Evolutionary conservation across 164 flowering plant species (phyloP).

Genomic region (Magnolia changhungtana): DNA sequence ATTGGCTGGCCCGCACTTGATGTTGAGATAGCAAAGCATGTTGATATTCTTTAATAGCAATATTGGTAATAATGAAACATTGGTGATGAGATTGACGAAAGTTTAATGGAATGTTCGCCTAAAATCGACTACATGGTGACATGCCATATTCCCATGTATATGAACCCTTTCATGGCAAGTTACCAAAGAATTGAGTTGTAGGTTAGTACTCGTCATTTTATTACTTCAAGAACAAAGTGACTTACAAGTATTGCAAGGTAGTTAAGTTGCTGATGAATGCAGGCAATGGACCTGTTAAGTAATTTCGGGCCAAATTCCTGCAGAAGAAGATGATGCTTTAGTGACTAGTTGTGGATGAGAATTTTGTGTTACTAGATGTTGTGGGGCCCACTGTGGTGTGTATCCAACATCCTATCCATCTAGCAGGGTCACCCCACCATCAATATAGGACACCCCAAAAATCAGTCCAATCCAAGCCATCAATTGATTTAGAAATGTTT

Average conservation of each 20-base stretch:
- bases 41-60: not conserved
- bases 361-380: not conserved
- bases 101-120: not conserved
- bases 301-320: constrained; percentile 49
- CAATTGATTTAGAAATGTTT: too few relatives aligned
- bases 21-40: not conserved
- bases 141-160: too few relatives aligned
- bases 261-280: constrained; percentile 29
- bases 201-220: too few relatives aligned
- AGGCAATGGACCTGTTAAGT: constrained; percentile 38
- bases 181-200: too few relatives aligned
- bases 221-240: not conserved
- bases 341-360: too few relatives aligned
- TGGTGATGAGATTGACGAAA: not conserved
- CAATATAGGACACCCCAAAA: too few relatives aligned
- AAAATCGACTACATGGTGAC: too few relatives aligned
- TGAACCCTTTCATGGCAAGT: too few relatives aligned
- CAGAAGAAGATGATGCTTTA: not conserved
- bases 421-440: too few relatives aligned
- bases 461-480: too few relatives aligned
- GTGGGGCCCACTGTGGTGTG: too few relatives aligned
- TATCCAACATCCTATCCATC: too few relatives aligned
- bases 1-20: not conserved
- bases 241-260: constrained; percentile 19
- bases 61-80: not conserved